Evolutionary conservation across 805 yeast genomes (phyloP).

Genomic region (Nakazawaea siamensis): DNA sequence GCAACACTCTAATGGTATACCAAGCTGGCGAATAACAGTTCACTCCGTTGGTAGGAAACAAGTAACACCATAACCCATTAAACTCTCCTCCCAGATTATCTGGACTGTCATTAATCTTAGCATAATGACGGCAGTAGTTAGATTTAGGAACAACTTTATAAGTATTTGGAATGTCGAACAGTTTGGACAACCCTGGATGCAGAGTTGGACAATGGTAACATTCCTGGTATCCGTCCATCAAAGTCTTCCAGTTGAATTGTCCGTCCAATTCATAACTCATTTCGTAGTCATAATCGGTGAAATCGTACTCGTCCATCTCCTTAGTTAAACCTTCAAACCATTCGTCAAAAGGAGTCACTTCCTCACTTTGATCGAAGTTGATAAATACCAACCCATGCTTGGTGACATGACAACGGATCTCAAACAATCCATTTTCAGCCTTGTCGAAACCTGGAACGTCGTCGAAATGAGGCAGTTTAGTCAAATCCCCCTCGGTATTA

Average conservation of each 20-base stretch:
- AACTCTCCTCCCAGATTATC: conserved; percentile 52
- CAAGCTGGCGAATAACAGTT: conserved; percentile 63
- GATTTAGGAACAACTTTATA: conserved; percentile 53
- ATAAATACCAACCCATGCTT: conserved; percentile 49
- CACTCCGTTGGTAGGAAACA: conserved; percentile 52
- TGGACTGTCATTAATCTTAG: conserved; percentile 31
- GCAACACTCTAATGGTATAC: conserved; percentile 55
- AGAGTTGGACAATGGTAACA: conserved; percentile 66
- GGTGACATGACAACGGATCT: conserved; percentile 45
- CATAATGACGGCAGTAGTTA: conserved; percentile 55
- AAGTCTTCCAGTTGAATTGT: conserved; percentile 57
- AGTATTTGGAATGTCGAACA: conserved; percentile 52
- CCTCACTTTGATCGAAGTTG: conserved; percentile 40
- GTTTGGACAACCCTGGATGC: conserved; percentile 50
- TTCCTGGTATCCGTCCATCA: conserved; percentile 63
- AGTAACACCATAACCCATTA: conserved; percentile 56
- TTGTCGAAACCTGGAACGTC: conserved; percentile 50
- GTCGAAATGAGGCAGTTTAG: conserved; percentile 57
- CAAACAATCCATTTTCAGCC: conserved; percentile 45
- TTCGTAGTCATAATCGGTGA: conserved; percentile 52
- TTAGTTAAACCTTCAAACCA: conserved; percentile 42
- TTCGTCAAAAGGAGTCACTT: conserved; percentile 38
- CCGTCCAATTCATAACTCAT: conserved; percentile 60
- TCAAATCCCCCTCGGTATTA: conserved; percentile 49
- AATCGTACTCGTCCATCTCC: conserved; percentile 52